phyloP scores from a whole-genome alignment of 192 early-diverging fungal species.

The Backusella macrospora region DNA sequence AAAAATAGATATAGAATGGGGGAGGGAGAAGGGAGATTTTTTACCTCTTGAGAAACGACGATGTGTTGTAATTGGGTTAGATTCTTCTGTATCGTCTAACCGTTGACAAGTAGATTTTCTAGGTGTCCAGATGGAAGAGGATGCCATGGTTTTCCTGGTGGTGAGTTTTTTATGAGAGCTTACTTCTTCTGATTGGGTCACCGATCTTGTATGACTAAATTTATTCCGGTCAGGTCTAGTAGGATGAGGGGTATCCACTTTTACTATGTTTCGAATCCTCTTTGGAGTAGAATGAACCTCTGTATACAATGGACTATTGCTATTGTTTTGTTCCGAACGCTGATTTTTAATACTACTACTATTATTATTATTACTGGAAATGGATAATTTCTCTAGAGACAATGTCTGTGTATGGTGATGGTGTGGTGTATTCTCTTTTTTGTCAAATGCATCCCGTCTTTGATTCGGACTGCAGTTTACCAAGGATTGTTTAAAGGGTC shows the following conservation, averaged over 20 bases:
- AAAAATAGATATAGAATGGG: too few relatives aligned
- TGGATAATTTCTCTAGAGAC: neutral
- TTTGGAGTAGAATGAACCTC: neutral
- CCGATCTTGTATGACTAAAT: constrained; percentile 14
- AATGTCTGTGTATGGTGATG: neutral
- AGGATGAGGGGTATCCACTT: constrained; percentile 1
- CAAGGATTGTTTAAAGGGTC: neutral
- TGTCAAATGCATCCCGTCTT: constrained; percentile 12
- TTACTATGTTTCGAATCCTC: neutral
- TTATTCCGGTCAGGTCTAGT: constrained; percentile 6
- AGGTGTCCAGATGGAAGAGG: neutral
- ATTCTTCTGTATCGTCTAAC: neutral
- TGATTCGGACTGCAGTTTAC: constrained; percentile 14
- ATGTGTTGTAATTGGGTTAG: neutral
- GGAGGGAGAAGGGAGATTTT: too few relatives aligned
- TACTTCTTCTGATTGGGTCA: neutral
- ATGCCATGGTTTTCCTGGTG: neutral
- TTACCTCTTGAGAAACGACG: neutral
- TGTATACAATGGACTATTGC: neutral
- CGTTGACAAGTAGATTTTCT: neutral
- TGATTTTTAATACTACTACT: neutral
- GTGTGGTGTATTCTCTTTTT: neutral
- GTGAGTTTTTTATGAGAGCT: neutral
- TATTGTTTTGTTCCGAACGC: neutral
- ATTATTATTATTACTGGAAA: neutral